phyloP scores from a whole-genome alignment of 495 filamentous ascomycete genomes.

The Amphirosellinia nigrospora region DNA sequence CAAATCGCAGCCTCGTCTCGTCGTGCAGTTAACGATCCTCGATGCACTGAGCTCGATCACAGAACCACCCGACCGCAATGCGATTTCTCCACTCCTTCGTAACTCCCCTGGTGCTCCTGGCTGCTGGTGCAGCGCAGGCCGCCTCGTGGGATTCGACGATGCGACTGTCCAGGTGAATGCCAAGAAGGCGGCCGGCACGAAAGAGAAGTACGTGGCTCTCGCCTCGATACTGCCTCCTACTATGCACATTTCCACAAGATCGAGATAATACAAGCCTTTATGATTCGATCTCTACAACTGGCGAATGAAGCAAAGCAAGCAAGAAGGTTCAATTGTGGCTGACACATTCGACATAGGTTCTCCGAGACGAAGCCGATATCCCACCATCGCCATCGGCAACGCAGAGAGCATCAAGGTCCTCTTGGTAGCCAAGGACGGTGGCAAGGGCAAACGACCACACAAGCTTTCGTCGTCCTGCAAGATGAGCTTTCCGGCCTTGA shows the following conservation, averaged over 20 bases:
- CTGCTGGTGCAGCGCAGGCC: conserved; percentile 57
- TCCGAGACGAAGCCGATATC: conserved; percentile 65
- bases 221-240: background rate
- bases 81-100: conserved; percentile 56
- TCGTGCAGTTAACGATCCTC: conserved; percentile 1
- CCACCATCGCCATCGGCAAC: conserved; percentile 65
- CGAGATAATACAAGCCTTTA: too few species aligned
- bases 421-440: conserved; percentile 79
- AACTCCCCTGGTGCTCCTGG: conserved; percentile 53
- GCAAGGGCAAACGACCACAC: conserved; percentile 84
- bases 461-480: conserved; percentile 85
- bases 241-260: background rate
- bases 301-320: background rate
- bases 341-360: conserved; percentile 57
- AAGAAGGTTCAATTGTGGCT: conserved; percentile 13
- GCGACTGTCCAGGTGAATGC: conserved; percentile 76
- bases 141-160: conserved; percentile 83
- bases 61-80: conserved; percentile 45
- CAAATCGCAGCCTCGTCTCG: conserved; percentile 6
- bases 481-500: conserved; percentile 79
- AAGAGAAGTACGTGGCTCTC: conserved; percentile 68
- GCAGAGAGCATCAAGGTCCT: conserved; percentile 81
- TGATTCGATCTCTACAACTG: background rate
- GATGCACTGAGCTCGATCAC: conserved; percentile 11
- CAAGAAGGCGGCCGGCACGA: conserved; percentile 70